Conservation (phyloP, 1,139 yeast species). For the Meyerozyma carpophila region DNA sequence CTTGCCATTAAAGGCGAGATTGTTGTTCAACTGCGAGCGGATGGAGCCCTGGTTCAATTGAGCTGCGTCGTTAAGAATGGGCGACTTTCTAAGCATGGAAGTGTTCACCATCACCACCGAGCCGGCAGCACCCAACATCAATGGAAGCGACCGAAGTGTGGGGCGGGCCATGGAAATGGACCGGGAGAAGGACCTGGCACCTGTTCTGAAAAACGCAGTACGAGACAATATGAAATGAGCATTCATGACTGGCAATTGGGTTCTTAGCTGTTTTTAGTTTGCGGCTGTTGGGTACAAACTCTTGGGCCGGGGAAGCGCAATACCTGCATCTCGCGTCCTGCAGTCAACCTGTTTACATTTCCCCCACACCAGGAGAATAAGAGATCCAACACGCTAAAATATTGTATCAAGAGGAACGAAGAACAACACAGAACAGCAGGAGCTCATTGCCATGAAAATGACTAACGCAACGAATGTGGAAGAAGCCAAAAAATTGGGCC, state of each 20-base stretch:
- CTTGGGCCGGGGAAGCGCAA: background rate
- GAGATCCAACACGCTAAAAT: no score
- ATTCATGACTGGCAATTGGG: background rate
- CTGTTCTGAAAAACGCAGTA: background rate
- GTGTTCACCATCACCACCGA: background rate
- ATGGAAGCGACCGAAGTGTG: background rate
- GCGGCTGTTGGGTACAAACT: background rate
- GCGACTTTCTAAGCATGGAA: background rate
- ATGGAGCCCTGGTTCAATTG: background rate
- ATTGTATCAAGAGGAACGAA: no score
- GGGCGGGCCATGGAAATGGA: background rate
- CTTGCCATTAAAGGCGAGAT: background rate
- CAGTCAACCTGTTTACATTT: no score
- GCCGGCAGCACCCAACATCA: slow-evolving; percentile 1
- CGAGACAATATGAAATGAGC: background rate
- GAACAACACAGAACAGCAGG: background rate
- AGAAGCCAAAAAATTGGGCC: background rate
- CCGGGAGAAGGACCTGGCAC: background rate
- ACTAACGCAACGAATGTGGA: background rate
- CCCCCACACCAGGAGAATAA: no score
- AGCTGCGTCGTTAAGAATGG: background rate
- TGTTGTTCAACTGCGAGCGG: background rate
- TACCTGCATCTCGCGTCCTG: background rate
- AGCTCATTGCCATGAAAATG: background rate
- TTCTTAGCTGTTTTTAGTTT: background rate